Evolutionary conservation across 2,329 filamentous ascomycete species (phyloP), one percentile per base, ranked within the genome.

Genomic region (Diaporthe nobilis): DNA sequence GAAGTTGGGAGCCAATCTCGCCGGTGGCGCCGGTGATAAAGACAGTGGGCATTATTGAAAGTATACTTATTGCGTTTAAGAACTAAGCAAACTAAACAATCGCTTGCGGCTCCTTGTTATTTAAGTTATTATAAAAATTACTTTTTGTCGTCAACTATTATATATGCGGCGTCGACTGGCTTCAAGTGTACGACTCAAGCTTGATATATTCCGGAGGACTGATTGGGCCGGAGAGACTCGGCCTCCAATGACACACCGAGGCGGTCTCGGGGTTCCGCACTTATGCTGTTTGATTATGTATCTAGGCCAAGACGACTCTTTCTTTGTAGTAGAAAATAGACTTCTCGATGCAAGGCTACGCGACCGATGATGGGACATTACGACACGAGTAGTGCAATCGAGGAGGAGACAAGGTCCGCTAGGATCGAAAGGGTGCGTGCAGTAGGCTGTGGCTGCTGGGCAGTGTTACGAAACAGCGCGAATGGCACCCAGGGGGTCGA

Each of bases 11-110:
- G 37, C 71, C 71, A 5, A 67, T 53, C 17, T 73, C 71, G 47
- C 71, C 71, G 4, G 71, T 73, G 28, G 60, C 71, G n/a, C 71
- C 71, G 25, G 71, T 73, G 15, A 73, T 25, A 39, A 73, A 73
- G 44, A 58, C 60, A 15, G 71, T 53, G 42, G 39, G 39, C 13
- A 34, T 39, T 51, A 13, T 39, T 61, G 57, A 22, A 34, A 47
- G 8, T 42, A 65, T 65, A 34, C 12, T 34, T 65, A 2, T n/a
- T 65, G 25, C 28, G 28, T n/a, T 17, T 25, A 22, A 31, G 1
- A 65, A 49, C 25, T 22, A 65, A 28, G 61, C 17, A 3, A 65
- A 49, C 25, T 22, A 65, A 28, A 42, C 17, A 34, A 49, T 49
- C 28, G 42, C 28, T 49, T 34, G 42, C 42, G 20, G 28, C 44